These are phyloP conservation scores for Meyerozyma guilliermondii DNA, from an alignment of 1,139 yeast species.

Conservation along the genomic window DNA sequence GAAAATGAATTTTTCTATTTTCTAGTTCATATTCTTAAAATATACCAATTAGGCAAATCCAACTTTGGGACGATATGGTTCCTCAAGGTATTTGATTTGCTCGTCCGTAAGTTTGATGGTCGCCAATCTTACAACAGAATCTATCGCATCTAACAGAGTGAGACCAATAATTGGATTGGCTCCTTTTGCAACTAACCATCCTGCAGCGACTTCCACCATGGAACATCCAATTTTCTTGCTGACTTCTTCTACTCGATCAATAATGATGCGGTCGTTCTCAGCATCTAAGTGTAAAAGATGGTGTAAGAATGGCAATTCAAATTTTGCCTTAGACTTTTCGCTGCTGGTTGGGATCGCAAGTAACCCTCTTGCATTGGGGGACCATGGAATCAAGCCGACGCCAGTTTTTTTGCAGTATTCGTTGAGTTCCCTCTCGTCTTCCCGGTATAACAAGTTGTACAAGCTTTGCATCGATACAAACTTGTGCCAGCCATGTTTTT, in stretches of 20 bases:
- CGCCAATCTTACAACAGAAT: slow-evolving; percentile 47
- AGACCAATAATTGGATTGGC: slow-evolving; percentile 52
- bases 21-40: not conserved
- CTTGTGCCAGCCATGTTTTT: slow-evolving; percentile 46
- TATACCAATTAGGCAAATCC: no score
- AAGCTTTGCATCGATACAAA: slow-evolving; percentile 57
- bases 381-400: slow-evolving; percentile 49
- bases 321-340: not conserved
- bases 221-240: slow-evolving; percentile 38
- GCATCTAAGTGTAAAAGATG: not conserved
- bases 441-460: slow-evolving; percentile 51
- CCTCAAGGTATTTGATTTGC: slow-evolving; percentile 45
- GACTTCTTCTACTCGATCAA: slow-evolving; percentile 48
- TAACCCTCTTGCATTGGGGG: slow-evolving; percentile 45
- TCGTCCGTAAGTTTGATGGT: slow-evolving; percentile 38
- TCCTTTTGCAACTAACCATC: slow-evolving; percentile 53
- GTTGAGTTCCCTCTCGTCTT: slow-evolving; percentile 58
- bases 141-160: slow-evolving; percentile 43
- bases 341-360: slow-evolving; percentile 19
- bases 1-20: no score
- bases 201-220: slow-evolving; percentile 52
- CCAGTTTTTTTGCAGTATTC: slow-evolving; percentile 41
- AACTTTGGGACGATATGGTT: slow-evolving; percentile 26
- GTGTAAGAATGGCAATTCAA: not conserved
- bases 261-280: slow-evolving; percentile 31